These are phyloP conservation scores for Haplographium delicatum DNA, from an alignment of 495 filamentous ascomycete genomes.

Conservation along the genomic window DNA sequence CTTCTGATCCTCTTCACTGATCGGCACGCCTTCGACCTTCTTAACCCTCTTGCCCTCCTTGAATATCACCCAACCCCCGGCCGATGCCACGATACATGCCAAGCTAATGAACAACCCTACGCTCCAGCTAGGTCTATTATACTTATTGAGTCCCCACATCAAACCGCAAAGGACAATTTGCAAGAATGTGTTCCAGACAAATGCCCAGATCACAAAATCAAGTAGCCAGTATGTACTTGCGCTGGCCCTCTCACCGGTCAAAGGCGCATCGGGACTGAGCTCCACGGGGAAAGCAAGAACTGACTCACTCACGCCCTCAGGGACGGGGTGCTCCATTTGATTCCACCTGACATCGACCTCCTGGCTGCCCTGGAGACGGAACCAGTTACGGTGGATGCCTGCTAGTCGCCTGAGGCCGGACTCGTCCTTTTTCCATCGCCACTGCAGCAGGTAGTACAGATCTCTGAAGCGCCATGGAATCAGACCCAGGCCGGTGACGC, in stretches of 20 bases:
- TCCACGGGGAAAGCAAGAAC: constrained; percentile 51
- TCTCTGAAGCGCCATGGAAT: constrained; percentile 83
- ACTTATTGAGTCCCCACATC: constrained; percentile 77
- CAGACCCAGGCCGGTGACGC: constrained; percentile 77
- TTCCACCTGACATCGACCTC: constrained; percentile 34
- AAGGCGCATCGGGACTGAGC: constrained; percentile 48
- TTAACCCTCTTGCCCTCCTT: constrained; percentile 61
- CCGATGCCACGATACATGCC: constrained; percentile 59
- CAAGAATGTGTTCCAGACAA: constrained; percentile 69
- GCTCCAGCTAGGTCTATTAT: constrained; percentile 63
- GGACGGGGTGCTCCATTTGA: constrained; percentile 36
- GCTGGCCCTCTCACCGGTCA: constrained; percentile 59
- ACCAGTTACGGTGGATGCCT: constrained; percentile 64
- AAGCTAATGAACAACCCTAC: constrained; percentile 69
- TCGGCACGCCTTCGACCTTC: constrained; percentile 57
- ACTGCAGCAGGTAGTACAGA: constrained; percentile 60
- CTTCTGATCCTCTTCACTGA: constrained; percentile 40
- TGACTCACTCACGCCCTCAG: constrained; percentile 24
- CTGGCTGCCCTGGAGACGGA: constrained; percentile 56
- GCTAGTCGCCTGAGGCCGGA: constrained; percentile 54
- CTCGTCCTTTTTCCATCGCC: constrained; percentile 45
- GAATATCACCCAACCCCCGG: constrained; percentile 63
- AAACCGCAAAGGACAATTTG: constrained; percentile 63
- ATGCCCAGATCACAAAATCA: constrained; percentile 72
- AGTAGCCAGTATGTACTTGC: constrained; percentile 67